Base-by-base conservation (phyloP, 208 protist genomes). In the Leishmania gerbilli region DNA sequence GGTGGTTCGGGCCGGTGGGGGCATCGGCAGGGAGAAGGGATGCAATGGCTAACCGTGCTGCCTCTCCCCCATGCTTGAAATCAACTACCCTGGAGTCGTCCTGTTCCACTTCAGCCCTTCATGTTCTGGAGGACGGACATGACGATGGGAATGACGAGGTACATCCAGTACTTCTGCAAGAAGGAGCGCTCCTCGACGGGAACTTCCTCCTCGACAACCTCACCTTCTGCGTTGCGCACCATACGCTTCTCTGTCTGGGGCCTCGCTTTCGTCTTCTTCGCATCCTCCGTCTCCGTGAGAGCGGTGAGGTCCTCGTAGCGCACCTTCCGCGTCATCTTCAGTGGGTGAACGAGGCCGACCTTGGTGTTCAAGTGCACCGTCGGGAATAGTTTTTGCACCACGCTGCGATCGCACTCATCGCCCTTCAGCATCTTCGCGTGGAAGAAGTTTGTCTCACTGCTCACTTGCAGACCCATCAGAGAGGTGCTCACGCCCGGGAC, bases 131-230 rank as follows among this genome's bases (percentile, higher is more conserved):
- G 45, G 27, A 98, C 15, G 42, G 89, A 92, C 79, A 96, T 84
- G 77, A 78, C 88, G 74, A 97, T 79, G 7, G 89, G 87, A 15
- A 96, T 58, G 27, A 93, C 85, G 27, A 98, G 58, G 80, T 94
- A 96, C 79, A 93, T 88, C 92, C 95, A 96, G 85, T 98, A 98
- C 92, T 97, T 98, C 81, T 96, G 88, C 37, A 98, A 71, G 78
- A 98, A 98, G 40, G 90, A 86, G 37, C 90, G 89, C 34, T 95
- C 91, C 40, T 95, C 92, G 13, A 92, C 92, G 37, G 87, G 79
- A 1, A 91, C 92, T 64, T 94, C 94, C 71, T 91, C 85, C 77
- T 95, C 91, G 27, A 90, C 89, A 62, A 87, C 81, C 80, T 95
- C 85, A 49, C 89, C 91, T 8, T 90, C 85, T 2, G 79, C 84